Evolutionary conservation across 352 stramenopile species (phyloP), one percentile per base, ranked within the genome.

Genomic region (Globisporangium takayamanum): DNA sequence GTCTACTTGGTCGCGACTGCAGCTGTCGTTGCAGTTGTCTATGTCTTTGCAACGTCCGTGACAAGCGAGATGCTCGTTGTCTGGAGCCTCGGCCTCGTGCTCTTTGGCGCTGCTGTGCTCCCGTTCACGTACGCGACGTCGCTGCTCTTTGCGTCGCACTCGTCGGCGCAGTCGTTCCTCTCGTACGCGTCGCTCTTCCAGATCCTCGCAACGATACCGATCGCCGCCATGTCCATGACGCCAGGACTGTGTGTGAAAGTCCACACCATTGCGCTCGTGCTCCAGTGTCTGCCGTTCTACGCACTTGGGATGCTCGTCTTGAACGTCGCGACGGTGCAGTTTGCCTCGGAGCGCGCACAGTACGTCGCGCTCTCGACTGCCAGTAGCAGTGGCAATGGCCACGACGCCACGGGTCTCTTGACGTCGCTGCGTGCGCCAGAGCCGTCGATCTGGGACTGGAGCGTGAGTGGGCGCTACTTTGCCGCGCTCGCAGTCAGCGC

Each of bases 81-180:
- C 7, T 80, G 69, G 76, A 50, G 70, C 26, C 50, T 74, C 8
- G 70, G 62, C 0, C 60, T 87, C 47, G 45, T 67, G 5, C 41
- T 71, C 1, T 82, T 86, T 25, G 78, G 77, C 0, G 16, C 88
- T n/a, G 61, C 83, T 3, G 66, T 87, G 42, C 57, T 94, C 3
- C 78, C 80, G 15, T 87, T 86, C 52, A 71, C 81, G 62, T 92
- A 94, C 60, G 49, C 84, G 0, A 61, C 70, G 11, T 89, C 78
- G 28, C 63, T 92, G n/a, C 53, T 76, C 15, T 94, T 94, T 37
- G 66, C 64, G 49, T 94, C 84, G 7, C 78, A 89, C 46, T 88
- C 84, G 50, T 91, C 84, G 0, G 84, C 84, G 8, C 84, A 92
- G 57, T 89, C 84, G 36, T 78, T 87, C 62, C 80, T 92, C 69